Conservation (phyloP, 305 asterid genomes). For the Plantago lanceolata region DNA sequence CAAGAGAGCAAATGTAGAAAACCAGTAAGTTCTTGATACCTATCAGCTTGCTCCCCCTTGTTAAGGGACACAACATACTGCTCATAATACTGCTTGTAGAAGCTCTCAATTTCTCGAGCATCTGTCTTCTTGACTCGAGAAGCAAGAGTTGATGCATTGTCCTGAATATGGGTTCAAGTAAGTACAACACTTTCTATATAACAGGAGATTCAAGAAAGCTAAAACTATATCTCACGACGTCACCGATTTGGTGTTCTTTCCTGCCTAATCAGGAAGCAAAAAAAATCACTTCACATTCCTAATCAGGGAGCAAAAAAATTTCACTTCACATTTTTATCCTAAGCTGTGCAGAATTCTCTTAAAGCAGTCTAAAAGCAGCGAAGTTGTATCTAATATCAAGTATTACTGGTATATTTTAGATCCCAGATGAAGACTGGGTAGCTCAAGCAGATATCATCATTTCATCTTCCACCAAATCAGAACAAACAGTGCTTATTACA, state of each 20-base stretch:
- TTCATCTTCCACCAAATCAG: background rate
- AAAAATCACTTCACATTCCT: background rate
- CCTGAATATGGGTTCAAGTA: slow-evolving; percentile 45
- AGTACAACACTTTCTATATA: slow-evolving; percentile 4
- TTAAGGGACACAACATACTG: slow-evolving; percentile 85
- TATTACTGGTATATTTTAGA: background rate
- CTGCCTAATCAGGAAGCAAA: background rate
- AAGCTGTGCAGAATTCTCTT: background rate
- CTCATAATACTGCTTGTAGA: slow-evolving; percentile 94
- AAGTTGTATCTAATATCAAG: slow-evolving; percentile 1
- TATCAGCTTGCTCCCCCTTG: slow-evolving; percentile 93
- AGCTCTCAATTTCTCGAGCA: slow-evolving; percentile 97
- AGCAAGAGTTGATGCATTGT: slow-evolving; percentile 78
- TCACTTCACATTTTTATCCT: slow-evolving; percentile 2
- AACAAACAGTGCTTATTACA: too few relatives aligned
- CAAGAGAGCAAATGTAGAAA: slow-evolving; percentile 10
- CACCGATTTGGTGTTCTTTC: background rate
- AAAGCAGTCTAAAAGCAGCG: background rate
- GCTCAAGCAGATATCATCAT: background rate
- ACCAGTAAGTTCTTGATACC: slow-evolving; percentile 35
- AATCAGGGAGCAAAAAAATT: background rate
- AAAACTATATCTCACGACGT: background rate
- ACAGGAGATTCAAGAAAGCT: slow-evolving; percentile 5
- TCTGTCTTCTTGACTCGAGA: slow-evolving; percentile 87
- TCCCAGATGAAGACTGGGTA: background rate